Evolutionary conservation across 108 stramenopile genomes (phyloP), one percentile per base, ranked within the genome.

Genomic region (Conticribra guillardii): DNA sequence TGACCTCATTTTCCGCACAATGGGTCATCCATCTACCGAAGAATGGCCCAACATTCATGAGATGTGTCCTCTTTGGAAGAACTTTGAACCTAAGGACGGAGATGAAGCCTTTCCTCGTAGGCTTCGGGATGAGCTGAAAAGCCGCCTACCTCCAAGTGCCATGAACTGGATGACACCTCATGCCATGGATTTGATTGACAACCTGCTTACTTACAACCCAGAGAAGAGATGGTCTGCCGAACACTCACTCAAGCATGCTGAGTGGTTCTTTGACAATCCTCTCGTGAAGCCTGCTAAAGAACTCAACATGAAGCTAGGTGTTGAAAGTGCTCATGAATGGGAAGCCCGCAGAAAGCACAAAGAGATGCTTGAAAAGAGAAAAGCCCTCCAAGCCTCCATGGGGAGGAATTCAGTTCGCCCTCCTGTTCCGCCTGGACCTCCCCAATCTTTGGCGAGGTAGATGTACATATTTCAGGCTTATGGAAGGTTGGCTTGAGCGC

Each of bases 111-210:
- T 84, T 19, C 91, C 91, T 33, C 76, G 85, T 50, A 85, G 82
- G 41, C 73, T 95, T 33, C 77, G 78, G 8, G 87, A 92, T 54
- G 84, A 81, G 33, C 63, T 95, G 24, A 79, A 81, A 23, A 52
- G 62, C 30, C 75, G 82, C 11, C 73, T 95, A 1, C 94, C 94
- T 21, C 37, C 70, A 19, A 66, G 37, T 34, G 77, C 77, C 21
- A 54, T 71, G 21, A 66, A 80, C 76, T 95, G 94, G 94, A 92
- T 95, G 94, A 95, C 94, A n/a, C 82, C 90, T 26, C 80, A 89
- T 49, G 91, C 94, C 2, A 82, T 89, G 24, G 74, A 88, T 18
- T 68, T 95, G 31, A 89, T 95, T 62, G 84, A 78, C 49, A 86
- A 90, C 28, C 83, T 95, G 51, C 72, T 92, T 75, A 75, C 74